Evolutionary conservation across 2,329 filamentous ascomycete species (phyloP), one percentile per base, ranked within the genome.

Genomic region (Diaporthe vaccinii): DNA sequence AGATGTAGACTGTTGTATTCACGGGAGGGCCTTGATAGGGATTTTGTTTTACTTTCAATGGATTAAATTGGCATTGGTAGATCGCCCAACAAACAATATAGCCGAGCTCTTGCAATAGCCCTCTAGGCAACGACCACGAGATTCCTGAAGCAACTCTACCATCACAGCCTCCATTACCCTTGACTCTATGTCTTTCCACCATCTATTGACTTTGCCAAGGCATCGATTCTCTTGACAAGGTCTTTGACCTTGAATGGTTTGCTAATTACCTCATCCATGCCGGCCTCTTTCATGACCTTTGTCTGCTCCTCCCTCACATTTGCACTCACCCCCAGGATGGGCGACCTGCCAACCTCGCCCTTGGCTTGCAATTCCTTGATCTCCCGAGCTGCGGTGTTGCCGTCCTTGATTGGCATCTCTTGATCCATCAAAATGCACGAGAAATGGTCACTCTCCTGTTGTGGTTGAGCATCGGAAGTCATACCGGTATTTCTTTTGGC

Each of bases 381-480:
- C 31, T 73, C 71, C 25, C 71, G 34, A 0, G 71, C 71, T 3
- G 71, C 71, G 0, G 71, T 73, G 39, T 73, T 73, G 4, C 71
- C 71, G 14, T 73, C 71, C 51, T 65, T 73, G 28, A 73, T 17
- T 15, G 71, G 71, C 71, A 73, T 73, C 34, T 73, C 71, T 49
- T 73, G 71, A 36, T 73, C 71, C 71, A 73, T 73, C 8, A 73
- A 36, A 14, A 73, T 73, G 59, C 71, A 73, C 8, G 44, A 65
- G n/a, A 73, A 73, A 17, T 20, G 46, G 22, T 25, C 36, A 5
- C 36, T 20, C 0, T n/a, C 14, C 1, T 28, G 12, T 51, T 39
- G 14, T 25, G 39, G 1, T 1, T 51, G 55, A 9, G 22, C 5
- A 2, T 34, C 39, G n/a, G 39, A n/a, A 17, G 31, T 39, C 8